Percentiles rank a stretch among this genome's conserved stretches.
Conservation (phyloP, 225 moss, liverwort and hornwort genomes). For the Asterella californica region DNA sequence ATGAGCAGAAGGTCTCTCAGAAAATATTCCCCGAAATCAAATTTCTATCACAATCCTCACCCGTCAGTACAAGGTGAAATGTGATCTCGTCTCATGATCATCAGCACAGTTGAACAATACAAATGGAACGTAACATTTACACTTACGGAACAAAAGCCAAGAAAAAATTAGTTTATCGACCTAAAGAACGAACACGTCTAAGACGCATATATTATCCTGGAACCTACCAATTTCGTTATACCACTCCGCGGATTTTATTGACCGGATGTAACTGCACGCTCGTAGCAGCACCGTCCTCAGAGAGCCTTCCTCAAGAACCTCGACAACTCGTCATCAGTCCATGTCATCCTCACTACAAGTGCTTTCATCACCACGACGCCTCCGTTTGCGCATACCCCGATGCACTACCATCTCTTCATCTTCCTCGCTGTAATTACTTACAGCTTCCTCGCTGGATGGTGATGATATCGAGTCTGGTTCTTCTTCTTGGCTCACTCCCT, state of each 20-base stretch:
- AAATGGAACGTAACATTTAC: too few species aligned
- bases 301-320: neutral
- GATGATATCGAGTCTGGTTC: constrained; percentile 48
- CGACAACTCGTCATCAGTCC: constrained; percentile 27
- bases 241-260: neutral
- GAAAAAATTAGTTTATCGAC: neutral
- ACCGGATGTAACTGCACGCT: constrained; percentile 12
- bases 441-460: constrained; percentile 57
- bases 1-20: neutral
- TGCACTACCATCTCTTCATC: constrained; percentile 68
- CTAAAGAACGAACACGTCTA: neutral
- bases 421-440: constrained; percentile 58
- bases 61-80: too few species aligned
- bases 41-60: too few species aligned
- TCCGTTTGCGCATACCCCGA: constrained; percentile 43
- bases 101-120: too few species aligned
- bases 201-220: neutral
- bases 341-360: constrained; percentile 47
- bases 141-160: neutral
- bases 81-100: too few species aligned
- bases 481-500: constrained; percentile 38
- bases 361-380: constrained; percentile 44
- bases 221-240: constrained; percentile 8
- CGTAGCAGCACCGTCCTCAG: constrained; percentile 6
- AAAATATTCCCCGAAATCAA: neutral